A percentile compares a stretch with the other conserved stretches of the same genome.
phyloP scores from a whole-genome alignment of 495 filamentous ascomycete genomes.

The Annulohypoxylon bovei region DNA sequence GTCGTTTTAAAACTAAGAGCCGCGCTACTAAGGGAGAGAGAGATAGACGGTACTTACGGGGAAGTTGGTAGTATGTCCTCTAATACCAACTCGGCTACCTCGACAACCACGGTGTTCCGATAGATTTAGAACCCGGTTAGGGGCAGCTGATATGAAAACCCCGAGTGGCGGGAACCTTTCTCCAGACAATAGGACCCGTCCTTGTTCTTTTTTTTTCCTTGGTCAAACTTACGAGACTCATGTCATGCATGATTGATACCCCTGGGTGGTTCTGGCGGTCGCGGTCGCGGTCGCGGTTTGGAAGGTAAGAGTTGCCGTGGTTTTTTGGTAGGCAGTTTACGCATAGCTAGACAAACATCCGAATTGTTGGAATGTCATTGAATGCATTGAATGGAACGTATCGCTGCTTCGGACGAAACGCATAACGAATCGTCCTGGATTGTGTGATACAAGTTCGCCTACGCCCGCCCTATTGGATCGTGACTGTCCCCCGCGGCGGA shows the following conservation, averaged over 20 bases:
- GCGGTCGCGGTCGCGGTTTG: conserved; percentile 2
- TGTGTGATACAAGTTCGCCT: conserved; percentile 40
- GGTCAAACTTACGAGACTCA: conserved; percentile 21
- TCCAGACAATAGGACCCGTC: no score
- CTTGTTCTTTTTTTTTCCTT: conserved; percentile 14
- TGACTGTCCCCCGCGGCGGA: conserved; percentile 9
- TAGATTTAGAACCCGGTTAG: not conserved
- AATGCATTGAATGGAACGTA: conserved; percentile 9
- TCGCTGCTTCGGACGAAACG: not conserved
- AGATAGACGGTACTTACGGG: no score
- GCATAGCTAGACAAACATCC: conserved; percentile 1
- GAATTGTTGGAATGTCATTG: not conserved
- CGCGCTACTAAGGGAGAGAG: conserved; percentile 40
- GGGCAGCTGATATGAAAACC: not conserved
- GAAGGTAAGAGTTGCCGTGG: conserved; percentile 12
- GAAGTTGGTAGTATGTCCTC: no score
- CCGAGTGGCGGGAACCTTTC: not conserved
- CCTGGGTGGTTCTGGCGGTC: conserved; percentile 28
- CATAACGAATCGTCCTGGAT: conserved; percentile 15
- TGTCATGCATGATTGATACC: conserved; percentile 45
- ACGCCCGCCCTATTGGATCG: conserved; percentile 24
- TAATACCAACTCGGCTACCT: conserved; percentile 20
- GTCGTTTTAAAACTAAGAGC: conserved; percentile 42
- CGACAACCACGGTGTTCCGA: conserved; percentile 21
- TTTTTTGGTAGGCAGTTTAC: conserved; percentile 1